Base-by-base conservation (phyloP, 192 early-diverging fungal species). In the Gonapodya prolifera region DNA sequence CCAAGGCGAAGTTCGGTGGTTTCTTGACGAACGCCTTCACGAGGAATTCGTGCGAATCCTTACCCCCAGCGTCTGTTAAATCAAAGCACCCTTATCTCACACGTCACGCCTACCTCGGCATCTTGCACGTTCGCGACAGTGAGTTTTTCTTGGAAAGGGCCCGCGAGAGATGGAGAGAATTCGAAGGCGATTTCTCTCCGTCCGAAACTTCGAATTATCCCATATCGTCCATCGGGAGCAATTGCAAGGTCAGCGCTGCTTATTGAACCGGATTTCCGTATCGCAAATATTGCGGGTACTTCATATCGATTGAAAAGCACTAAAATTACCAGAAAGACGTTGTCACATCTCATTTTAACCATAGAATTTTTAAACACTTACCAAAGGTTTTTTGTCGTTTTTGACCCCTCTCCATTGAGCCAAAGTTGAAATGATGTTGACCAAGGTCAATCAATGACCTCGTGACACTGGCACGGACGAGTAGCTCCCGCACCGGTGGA, bases 341-440 rank as follows among this genome's bases (percentile, higher is more conserved):
- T n/a, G n/a, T n/a, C n/a, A n/a, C n/a, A n/a, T n/a, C n/a, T n/a
- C n/a, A n/a, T n/a, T n/a, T 61, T 23, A 61, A 61, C 8, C 45
- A 61, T 61, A 23, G 30, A 92, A 91, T 28, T 93, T 92, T 82
- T 99, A 97, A 75, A 94, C 91, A 35, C 98, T 88, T 8, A 94
- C 45, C 83, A 30, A 99, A 93, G 23, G 91, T 88, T 81, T 96
- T 97, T 45, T 91, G 93, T 45, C 93, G 86, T 61, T 89, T 87
- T 80, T 95, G 93, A 69, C 91, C 90, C 77, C 85, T 87, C 81
- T 97, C 94, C 75, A 98, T 86, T 30, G 88, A 86, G 34, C 97
- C 97, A 83, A 99, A 97, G 76, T 98, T 98, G 84, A 97, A 97
- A 82, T 96, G 93, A 80, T 94, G 94, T 80, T 99, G 97, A 29